Evolutionary conservation across 805 yeast species (phyloP).

Genomic region (Nakazawaea sp.): DNA sequence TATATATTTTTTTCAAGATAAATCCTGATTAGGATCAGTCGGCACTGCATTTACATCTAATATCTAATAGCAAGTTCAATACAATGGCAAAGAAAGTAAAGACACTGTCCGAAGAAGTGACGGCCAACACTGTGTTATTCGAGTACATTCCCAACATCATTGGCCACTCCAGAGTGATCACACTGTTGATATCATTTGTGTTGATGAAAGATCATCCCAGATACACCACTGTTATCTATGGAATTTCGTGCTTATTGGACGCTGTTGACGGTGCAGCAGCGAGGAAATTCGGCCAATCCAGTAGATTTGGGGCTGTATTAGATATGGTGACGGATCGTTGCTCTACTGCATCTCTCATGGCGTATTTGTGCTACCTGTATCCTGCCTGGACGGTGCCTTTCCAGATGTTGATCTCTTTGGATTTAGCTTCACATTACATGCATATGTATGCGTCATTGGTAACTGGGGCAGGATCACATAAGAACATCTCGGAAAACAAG

Average conservation of each 20-base stretch:
- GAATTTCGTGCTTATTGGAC: conserved; percentile 85
- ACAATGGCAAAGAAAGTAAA: too few species aligned
- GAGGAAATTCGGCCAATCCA: conserved; percentile 78
- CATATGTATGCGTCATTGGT: conserved; percentile 95
- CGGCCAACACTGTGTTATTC: conserved; percentile 11
- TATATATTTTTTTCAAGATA: too few species aligned
- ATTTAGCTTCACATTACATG: conserved; percentile 92
- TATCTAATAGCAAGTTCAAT: too few species aligned
- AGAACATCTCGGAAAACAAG: conserved; percentile 65
- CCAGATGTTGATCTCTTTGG: conserved; percentile 81
- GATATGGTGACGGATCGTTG: conserved; percentile 99
- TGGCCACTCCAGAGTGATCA: conserved; percentile 78
- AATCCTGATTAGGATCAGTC: too few species aligned
- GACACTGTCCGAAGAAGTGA: too few species aligned
- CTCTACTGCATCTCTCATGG: conserved; percentile 89
- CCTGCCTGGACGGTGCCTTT: conserved; percentile 64
- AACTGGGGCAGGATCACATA: conserved; percentile 77
- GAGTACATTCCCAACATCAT: conserved; percentile 85
- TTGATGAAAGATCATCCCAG: conserved; percentile 83
- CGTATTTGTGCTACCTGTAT: conserved; percentile 74
- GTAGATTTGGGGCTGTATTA: conserved; percentile 90
- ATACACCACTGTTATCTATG: conserved; percentile 68
- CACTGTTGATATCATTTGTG: conserved; percentile 73
- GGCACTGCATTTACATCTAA: too few species aligned
- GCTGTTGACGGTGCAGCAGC: conserved; percentile 98